These are phyloP conservation scores for Sporothrix brasiliensis DNA, from an alignment of 2,329 filamentous ascomycete genomes.

Conservation along the genomic window DNA sequence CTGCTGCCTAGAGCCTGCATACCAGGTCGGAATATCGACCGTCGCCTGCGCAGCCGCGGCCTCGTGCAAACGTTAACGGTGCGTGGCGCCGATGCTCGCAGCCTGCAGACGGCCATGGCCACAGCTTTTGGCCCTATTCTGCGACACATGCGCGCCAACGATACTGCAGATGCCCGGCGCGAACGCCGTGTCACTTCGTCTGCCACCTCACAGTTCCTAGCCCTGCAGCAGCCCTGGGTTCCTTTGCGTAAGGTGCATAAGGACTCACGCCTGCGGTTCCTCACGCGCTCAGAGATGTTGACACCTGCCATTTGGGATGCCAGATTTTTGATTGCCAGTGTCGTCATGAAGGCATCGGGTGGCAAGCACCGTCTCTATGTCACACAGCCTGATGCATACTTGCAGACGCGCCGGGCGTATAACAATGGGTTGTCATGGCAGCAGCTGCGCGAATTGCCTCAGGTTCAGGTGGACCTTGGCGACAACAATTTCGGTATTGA, in stretches of 20 bases:
- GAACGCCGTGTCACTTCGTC: slow-evolving; percentile 26
- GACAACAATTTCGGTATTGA: slow-evolving; percentile 35
- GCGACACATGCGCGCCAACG: slow-evolving; percentile 47
- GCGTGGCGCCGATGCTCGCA: slow-evolving; percentile 65
- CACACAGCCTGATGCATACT: slow-evolving; percentile 73
- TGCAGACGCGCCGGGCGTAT: slow-evolving; percentile 62
- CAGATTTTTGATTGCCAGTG: slow-evolving; percentile 67
- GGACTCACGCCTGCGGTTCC: slow-evolving; percentile 70
- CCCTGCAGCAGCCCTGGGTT: slow-evolving; percentile 70
- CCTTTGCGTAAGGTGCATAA: slow-evolving; percentile 76
- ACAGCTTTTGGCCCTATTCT: slow-evolving; percentile 64
- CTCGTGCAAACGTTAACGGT: slow-evolving; percentile 67
- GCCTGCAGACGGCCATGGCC: slow-evolving; percentile 66
- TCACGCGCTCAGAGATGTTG: slow-evolving; percentile 71
- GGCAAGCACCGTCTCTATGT: slow-evolving; percentile 69
- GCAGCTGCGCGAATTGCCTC: slow-evolving; percentile 59
- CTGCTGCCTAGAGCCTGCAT: slow-evolving; percentile 70
- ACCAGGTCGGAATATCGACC: slow-evolving; percentile 64
- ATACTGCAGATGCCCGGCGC: slow-evolving; percentile 36
- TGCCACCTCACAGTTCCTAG: slow-evolving; percentile 51
- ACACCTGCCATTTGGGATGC: slow-evolving; percentile 73
- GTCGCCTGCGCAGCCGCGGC: slow-evolving; percentile 74
- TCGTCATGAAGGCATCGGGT: slow-evolving; percentile 71
- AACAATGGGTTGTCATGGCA: slow-evolving; percentile 71
- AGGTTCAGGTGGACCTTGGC: slow-evolving; percentile 1